phyloP scores from a whole-genome alignment of 345 rosid genomes.

The Lagerstroemia speciosa region DNA sequence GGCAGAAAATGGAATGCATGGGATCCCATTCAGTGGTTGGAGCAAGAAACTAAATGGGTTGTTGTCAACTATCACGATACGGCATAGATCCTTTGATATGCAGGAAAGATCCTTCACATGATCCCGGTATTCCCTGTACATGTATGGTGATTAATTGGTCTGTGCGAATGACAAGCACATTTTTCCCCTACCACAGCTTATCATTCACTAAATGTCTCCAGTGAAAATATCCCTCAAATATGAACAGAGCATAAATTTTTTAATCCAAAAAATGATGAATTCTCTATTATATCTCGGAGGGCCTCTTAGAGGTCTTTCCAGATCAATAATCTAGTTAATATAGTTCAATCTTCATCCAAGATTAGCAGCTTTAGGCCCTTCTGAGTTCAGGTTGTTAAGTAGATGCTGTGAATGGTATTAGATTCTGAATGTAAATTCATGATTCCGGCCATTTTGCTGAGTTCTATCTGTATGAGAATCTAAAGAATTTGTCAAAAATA shows the following conservation, averaged over 20 bases:
- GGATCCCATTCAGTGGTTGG: conserved; percentile 94
- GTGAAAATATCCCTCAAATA: background rate
- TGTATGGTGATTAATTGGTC: background rate
- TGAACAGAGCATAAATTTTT: background rate
- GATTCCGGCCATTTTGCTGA: background rate
- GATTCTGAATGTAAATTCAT: background rate
- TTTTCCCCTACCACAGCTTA: background rate
- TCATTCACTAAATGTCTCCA: background rate
- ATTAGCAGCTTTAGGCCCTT: background rate
- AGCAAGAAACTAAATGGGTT: conserved; percentile 94
- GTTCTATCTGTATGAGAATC: background rate
- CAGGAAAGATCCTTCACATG: conserved; percentile 89
- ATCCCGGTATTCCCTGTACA: conserved; percentile 65
- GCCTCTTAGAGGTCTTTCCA: background rate
- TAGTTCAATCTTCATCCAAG: background rate
- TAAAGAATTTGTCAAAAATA: background rate
- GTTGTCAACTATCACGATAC: conserved; percentile 87
- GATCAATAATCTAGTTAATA: background rate
- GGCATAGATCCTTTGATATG: conserved; percentile 59
- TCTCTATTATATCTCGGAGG: background rate
- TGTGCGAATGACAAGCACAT: background rate
- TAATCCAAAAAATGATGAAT: background rate
- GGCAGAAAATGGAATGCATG: conserved; percentile 84
- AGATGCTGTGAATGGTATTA: background rate
- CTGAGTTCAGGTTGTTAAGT: background rate